Conservation (phyloP, 116 monocot species). For the Posidonia oceanica region DNA sequence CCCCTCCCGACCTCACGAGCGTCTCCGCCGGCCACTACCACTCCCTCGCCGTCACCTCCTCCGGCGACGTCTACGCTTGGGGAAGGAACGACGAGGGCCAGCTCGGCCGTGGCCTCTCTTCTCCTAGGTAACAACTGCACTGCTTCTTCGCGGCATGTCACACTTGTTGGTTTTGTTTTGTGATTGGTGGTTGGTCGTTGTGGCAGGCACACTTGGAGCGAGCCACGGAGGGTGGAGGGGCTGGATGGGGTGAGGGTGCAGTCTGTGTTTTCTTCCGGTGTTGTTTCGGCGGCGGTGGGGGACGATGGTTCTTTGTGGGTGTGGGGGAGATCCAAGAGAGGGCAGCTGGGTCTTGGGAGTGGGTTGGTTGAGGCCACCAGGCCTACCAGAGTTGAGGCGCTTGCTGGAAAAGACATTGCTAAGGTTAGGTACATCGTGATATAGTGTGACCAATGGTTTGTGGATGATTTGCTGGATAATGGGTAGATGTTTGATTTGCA, state of each 20-base stretch:
- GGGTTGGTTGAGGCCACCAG: constrained; percentile 37
- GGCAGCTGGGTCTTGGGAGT: constrained; percentile 77
- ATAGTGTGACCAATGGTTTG: no score
- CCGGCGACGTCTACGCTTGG: constrained; percentile 74
- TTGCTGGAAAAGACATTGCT: constrained; percentile 29
- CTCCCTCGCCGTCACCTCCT: constrained; percentile 59
- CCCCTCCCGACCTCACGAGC: constrained; percentile 27
- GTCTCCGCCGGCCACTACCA: constrained; percentile 79
- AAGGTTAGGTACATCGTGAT: constrained; percentile 4
- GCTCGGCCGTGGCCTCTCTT: constrained; percentile 31
- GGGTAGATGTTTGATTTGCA: no score
- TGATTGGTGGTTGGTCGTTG: neutral
- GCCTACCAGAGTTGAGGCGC: constrained; percentile 55
- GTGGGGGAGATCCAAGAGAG: constrained; percentile 85
- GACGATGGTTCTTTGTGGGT: constrained; percentile 84
- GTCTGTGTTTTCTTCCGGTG: constrained; percentile 76
- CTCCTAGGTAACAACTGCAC: constrained; percentile 36
- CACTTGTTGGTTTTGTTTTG: neutral
- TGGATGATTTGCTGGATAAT: no score
- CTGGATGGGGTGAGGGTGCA: constrained; percentile 36
- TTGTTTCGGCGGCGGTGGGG: constrained; percentile 64
- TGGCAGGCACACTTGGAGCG: constrained; percentile 50
- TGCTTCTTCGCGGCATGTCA: neutral
- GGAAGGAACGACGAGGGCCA: constrained; percentile 78
- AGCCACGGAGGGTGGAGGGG: constrained; percentile 51